Percentiles rank a stretch among this genome's conserved stretches.
Conservation (phyloP, 2,329 filamentous ascomycete species). For the Aspergillus ruber region DNA sequence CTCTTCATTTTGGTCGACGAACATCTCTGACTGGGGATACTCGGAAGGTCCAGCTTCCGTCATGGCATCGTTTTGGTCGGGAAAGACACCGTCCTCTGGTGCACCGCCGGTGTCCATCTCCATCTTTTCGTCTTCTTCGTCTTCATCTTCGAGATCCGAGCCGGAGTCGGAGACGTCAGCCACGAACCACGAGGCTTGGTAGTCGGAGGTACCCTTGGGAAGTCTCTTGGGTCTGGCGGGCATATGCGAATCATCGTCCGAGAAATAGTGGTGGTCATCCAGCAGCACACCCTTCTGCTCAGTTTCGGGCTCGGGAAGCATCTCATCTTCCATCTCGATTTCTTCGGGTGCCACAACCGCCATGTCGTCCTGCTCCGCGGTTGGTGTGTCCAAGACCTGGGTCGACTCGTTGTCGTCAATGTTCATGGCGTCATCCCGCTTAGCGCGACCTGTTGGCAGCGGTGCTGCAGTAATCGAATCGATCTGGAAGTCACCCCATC, state of each 20-base stretch:
- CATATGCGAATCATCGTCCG: slow-evolving; percentile 66
- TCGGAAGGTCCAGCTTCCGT: slow-evolving; percentile 79
- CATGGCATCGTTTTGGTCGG: slow-evolving; percentile 46
- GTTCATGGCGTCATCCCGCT: slow-evolving; percentile 57
- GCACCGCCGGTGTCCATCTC: slow-evolving; percentile 52
- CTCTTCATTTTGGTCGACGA: slow-evolving; percentile 69
- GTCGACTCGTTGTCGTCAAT: slow-evolving; percentile 52
- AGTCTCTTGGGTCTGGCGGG: slow-evolving; percentile 63
- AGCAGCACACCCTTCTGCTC: slow-evolving; percentile 72
- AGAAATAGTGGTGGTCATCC: slow-evolving; percentile 97
- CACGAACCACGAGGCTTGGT: slow-evolving; percentile 92
- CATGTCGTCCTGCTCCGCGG: slow-evolving; percentile 74
- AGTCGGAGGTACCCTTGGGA: slow-evolving; percentile 85
- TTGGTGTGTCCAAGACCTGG: slow-evolving; percentile 62
- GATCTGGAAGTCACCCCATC: slow-evolving; percentile 91
- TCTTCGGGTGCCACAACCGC: slow-evolving; percentile 82
- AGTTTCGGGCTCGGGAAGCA: slow-evolving; percentile 46
- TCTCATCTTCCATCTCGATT: slow-evolving; percentile 66
- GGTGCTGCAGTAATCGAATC: slow-evolving; percentile 79
- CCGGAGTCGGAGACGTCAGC: slow-evolving; percentile 75
- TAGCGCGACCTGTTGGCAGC: slow-evolving; percentile 49
- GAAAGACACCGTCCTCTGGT: slow-evolving; percentile 75
- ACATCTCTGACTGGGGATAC: slow-evolving; percentile 90
- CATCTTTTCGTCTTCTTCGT: slow-evolving; percentile 54
- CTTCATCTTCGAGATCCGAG: slow-evolving; percentile 73